Base-by-base conservation (phyloP, 345 rosid genomes). In the Corymbia maculata region DNA sequence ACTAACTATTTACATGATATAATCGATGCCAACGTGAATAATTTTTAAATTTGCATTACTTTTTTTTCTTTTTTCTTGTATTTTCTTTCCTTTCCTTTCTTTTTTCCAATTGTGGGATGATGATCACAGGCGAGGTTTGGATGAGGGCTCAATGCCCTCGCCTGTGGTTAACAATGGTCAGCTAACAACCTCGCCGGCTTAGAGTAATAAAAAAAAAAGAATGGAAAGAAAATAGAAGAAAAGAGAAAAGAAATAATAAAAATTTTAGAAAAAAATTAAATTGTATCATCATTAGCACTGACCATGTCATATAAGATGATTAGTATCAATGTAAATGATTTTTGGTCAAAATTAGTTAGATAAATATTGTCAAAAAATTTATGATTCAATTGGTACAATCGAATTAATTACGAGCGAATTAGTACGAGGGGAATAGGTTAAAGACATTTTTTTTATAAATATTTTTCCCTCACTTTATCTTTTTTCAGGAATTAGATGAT, bases 301-400 rank as follows among this genome's bases (percentile, higher is more conserved):
- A 4, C 9, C 6, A 55, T 22, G 5, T 24, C 2, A 1, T 0
- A 2, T 55, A 55, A 1, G 12, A 55, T 1, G 24, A 21, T 55
- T 5, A 1, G 0, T 1, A 1, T 9, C 0, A 4, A 55, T 55
- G 9, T 55, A 0, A 55, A 0, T 0, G 12, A 55, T 55, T 55
- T 55, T 0, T 21, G 1, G 0, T 0, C 5, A 55, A 55, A 55
- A 4, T 8, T 55, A 21, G 6, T 55, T 0, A 3, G 12, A 55
- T 55, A 0, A 0, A 55, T 0, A 55, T 55, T 3, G 1, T 55
- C 5, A 22, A 55, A 12, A 22, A 28, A 55, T 22, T 55, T 55
- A 55, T 0, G 22, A 55, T 5, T 55, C 61, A 0, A 22, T 8
- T 22, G 22, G 2, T 3, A 55, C 12, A 55, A 55, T 55, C 22